Conservation (phyloP, 2,329 filamentous ascomycete species). For the Colletotrichum euphorbiae region DNA sequence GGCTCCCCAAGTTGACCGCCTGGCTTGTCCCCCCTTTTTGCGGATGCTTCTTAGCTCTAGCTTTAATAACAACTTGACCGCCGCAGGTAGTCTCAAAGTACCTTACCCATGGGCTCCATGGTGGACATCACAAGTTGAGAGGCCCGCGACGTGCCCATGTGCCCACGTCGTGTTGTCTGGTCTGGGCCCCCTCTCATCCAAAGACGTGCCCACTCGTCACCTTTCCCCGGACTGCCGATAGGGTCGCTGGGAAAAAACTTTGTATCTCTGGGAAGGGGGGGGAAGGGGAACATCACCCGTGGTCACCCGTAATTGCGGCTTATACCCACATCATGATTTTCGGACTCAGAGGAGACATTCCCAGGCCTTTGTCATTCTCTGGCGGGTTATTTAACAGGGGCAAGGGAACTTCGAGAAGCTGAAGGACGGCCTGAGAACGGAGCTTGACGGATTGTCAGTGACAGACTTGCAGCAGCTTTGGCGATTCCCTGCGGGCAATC, state of each 20-base stretch:
- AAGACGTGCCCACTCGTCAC: conserved; percentile 27
- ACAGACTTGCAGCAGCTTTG: conserved; percentile 16
- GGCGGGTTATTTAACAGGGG: background rate
- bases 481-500: conserved; percentile 17
- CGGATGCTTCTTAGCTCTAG: conserved; percentile 1
- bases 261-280: conserved; percentile 16
- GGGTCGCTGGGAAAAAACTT: conserved; percentile 21
- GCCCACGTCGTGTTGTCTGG: conserved; percentile 5
- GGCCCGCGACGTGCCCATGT: conserved; percentile 27
- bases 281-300: conserved; percentile 16
- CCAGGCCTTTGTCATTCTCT: conserved; percentile 11
- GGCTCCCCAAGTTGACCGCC: conserved; percentile 8
- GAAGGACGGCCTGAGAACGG: background rate
- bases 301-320: conserved; percentile 35
- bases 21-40: background rate
- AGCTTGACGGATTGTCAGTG: conserved; percentile 4
- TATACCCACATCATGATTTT: conserved; percentile 18
- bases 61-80: conserved; percentile 16
- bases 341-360: background rate
- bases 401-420: conserved; percentile 3
- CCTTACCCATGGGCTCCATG: conserved; percentile 16
- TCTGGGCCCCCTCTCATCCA: too few relatives aligned
- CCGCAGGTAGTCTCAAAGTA: conserved; percentile 26
- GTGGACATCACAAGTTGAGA: background rate
- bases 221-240: conserved; percentile 38